A percentile compares a stretch with the other conserved stretches of the same genome.
Evolutionary conservation across 164 flowering plant genomes (phyloP).

Genomic region (Berberis vulgaris): DNA sequence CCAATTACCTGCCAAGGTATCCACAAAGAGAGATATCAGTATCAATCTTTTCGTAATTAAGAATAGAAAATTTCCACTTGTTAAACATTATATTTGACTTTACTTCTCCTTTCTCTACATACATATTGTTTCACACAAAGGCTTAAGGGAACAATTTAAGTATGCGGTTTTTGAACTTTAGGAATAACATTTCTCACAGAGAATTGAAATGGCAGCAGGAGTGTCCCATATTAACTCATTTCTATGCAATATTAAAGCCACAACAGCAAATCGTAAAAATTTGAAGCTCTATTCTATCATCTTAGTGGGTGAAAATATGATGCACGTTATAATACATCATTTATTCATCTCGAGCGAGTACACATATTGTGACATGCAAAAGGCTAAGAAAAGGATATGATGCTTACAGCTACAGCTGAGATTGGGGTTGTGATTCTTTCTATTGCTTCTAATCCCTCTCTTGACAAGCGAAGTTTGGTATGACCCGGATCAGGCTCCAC

Average conservation of each 20-base stretch:
- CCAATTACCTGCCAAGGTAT: slow-evolving; percentile 79
- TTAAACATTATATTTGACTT: not conserved
- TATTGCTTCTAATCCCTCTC: slow-evolving; percentile 85
- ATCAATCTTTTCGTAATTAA: not conserved
- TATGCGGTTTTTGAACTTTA: no score
- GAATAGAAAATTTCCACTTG: not conserved
- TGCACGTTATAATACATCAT: not conserved
- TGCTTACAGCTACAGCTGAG: slow-evolving; percentile 92
- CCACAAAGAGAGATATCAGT: slow-evolving; percentile 1
- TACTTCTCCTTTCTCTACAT: not conserved
- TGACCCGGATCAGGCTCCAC: slow-evolving; percentile 98
- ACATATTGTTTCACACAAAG: no score
- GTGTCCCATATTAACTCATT: no score
- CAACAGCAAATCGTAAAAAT: no score
- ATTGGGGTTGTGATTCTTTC: slow-evolving; percentile 80
- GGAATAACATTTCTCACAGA: no score
- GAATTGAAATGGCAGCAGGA: no score
- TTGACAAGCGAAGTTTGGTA: slow-evolving; percentile 90
- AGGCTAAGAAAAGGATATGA: not conserved
- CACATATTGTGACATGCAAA: not conserved
- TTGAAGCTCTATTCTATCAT: no score
- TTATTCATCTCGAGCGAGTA: not conserved
- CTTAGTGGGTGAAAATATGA: not conserved
- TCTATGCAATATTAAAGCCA: no score
- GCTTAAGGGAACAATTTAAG: no score